Base-by-base conservation (phyloP, 2,329 filamentous ascomycete genomes). In the Mollisiaceae sp. region DNA sequence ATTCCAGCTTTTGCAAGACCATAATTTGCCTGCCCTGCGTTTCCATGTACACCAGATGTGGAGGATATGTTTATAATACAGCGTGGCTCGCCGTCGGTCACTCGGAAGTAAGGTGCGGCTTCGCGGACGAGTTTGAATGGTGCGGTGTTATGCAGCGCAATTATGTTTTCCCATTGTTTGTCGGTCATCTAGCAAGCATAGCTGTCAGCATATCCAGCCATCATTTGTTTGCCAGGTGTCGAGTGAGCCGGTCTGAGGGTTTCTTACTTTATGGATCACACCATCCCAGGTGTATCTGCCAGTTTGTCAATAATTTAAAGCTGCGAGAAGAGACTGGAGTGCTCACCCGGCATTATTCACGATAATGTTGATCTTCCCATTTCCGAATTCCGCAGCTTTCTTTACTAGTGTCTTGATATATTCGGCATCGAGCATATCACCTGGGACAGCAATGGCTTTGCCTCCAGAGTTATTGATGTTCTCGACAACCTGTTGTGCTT, bases 1-100 rank as follows among this genome's bases (percentile, higher is more conserved):
- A 97, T 87, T 55, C 92, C 93, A 2, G 93, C 91, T 82, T 97
- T 97, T 62, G 91, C 93, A 57, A 94, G 82, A 41, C 90, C 86
- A 78, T 97, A 97, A 83, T 97, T 97, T 72, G 90, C 87, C 82
- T 97, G 93, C n/a, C 93, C 93, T 8, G 92, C 91, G 76, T 97
- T 97, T 63, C 93, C 93, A 78, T 96, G 88, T 14, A 95, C 82
- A 61, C 93, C 93, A 38, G 87, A 91, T 0, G 93, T 96, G 61
- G 87, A 91, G 63, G 87, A 91, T 77, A 97, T 92, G 78, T 95
- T 96, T 80, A 97, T 86, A 72, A 97, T 88, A 77, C 86, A 89
- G 63, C 93, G 86, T 5, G 90, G 86, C 77, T 91, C 91, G 74
- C 91, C 89, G 77, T 97, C 93, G 71, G 89, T 91, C 69, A 97